Base-by-base conservation (phyloP, 2,329 filamentous ascomycete species). In the Fusarium succisae region DNA sequence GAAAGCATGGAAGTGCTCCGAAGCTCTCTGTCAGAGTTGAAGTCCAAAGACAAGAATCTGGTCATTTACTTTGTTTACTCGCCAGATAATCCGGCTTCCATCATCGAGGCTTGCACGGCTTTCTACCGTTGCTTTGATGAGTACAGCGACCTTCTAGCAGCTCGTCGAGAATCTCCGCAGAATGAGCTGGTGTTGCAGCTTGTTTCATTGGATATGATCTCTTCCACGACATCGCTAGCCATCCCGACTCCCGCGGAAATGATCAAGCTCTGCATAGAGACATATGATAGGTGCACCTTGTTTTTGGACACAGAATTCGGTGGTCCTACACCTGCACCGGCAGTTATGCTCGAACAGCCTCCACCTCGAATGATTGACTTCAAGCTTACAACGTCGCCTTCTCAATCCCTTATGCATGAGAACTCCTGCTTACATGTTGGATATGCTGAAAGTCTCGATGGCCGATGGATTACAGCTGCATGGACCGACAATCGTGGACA, bases 401-500 rank as follows among this genome's bases (percentile, higher is more conserved):
- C 93, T 0, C 88, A 90, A 24, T 93, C 94, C 24, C 84, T 96
- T 11, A 85, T 96, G 60, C 90, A 92, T 63, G 94, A 96, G 79
- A 94, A 95, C 73, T 93, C 91, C 1, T 92, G 92, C 77, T 90
- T 97, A 37, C 94, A 97, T 80, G 85, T 97, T 50, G 93, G 92
- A 3, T 97, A 97, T 78, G 90, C 92, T 5, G 88, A 91, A 63
- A 95, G 93, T 77, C 86, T 91, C 17, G 93, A 96, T 79, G 90
- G 92, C 26, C 86, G 91, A 14, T 97, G 94, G 94, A 84, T 96
- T 43, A 92, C 91, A 18, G 92, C 91, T 11, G 92, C 92, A 1
- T 97, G 94, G 94, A 94, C 92, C 3, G 93, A 97, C 79, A 94
- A 91, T 74, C 89, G 89, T 32, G 94, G 94, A 5, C 90, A 89